Percentiles rank a stretch among this genome's conserved stretches.
phyloP scores from a whole-genome alignment of 768 basidiomycete species.

The Glaciozyma antarctica region DNA sequence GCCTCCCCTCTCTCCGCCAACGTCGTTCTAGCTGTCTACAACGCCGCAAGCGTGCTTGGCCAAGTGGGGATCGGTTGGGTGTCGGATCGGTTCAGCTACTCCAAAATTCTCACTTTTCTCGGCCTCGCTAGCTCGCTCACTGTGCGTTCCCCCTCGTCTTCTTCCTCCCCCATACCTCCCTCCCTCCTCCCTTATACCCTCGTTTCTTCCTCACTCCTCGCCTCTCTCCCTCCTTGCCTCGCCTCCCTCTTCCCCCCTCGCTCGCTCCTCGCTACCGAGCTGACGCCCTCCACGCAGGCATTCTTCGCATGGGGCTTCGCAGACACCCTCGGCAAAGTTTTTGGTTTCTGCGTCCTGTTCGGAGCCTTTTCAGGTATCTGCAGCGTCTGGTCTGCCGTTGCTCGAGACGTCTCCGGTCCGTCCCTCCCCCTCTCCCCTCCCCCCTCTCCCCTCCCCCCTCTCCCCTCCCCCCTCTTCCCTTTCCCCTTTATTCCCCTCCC shows the following conservation, averaged over 20 bases:
- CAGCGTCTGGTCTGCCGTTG: not conserved
- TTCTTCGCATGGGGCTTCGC: slow-evolving; percentile 5
- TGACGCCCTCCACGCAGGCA: not conserved
- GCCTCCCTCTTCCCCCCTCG: not conserved
- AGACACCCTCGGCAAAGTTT: not conserved
- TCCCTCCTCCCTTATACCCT: too few species aligned
- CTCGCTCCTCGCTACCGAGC: not conserved
- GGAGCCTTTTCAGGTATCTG: not conserved
- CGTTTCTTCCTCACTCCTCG: too few species aligned
- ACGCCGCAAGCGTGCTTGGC: slow-evolving; percentile 9
- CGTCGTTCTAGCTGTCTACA: slow-evolving; percentile 16
- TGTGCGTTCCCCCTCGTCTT: not conserved
- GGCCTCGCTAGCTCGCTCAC: slow-evolving; percentile 5
- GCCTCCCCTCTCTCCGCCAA: slow-evolving; percentile 1
- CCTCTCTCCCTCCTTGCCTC: not conserved
- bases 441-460: too few species aligned
- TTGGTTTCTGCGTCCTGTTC: slow-evolving; percentile 6
- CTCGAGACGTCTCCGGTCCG: slow-evolving; percentile 2
- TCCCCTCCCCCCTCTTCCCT: too few species aligned
- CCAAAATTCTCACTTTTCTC: not conserved
- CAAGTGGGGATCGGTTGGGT: slow-evolving; percentile 8
- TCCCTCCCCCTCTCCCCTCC: not conserved
- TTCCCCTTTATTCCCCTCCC: too few species aligned
- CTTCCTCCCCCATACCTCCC: too few species aligned
- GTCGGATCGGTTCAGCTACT: not conserved